A percentile compares a stretch with the other conserved stretches of the same genome.
Conservation (phyloP, 1,139 yeast species). For the Zhuliangozyma parablackwelliae region DNA sequence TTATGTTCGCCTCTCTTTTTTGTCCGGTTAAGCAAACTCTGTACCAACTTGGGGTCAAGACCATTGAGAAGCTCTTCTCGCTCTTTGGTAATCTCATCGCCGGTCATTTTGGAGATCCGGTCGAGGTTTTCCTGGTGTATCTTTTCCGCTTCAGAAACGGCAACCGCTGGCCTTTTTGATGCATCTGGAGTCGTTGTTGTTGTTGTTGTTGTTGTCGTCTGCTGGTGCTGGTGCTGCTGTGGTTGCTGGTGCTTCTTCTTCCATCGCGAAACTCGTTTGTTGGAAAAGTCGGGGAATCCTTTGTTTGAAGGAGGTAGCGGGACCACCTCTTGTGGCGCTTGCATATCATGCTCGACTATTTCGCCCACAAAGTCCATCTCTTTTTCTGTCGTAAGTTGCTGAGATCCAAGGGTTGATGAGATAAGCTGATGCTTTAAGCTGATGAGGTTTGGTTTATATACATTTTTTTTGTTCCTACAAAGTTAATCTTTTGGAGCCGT, state of each 20-base stretch:
- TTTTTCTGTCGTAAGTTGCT: too few relatives aligned
- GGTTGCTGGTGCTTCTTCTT: constrained; percentile 11
- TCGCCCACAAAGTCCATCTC: constrained; percentile 71
- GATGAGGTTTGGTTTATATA: too few relatives aligned
- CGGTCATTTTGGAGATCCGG: constrained; percentile 57
- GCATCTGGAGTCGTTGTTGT: not conserved
- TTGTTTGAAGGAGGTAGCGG: constrained; percentile 12
- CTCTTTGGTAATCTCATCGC: constrained; percentile 61
- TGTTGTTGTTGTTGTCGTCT: not conserved
- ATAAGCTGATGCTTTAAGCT: too few relatives aligned
- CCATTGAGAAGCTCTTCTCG: constrained; percentile 60
- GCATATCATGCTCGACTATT: constrained; percentile 62
- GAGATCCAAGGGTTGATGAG: too few relatives aligned
- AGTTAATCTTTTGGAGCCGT: not conserved
- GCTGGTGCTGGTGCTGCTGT: not conserved
- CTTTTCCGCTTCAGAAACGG: constrained; percentile 52
- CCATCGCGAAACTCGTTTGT: constrained; percentile 23
- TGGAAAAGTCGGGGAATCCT: constrained; percentile 45
- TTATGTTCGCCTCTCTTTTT: constrained; percentile 23
- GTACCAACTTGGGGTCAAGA: constrained; percentile 66
- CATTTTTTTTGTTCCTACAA: too few relatives aligned
- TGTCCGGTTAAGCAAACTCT: constrained; percentile 47
- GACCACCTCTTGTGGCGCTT: constrained; percentile 22
- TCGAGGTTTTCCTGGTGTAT: constrained; percentile 76
- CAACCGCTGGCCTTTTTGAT: not conserved